Conservation (phyloP, 139 green algal genomes). For the Tetraselmis striata region DNA sequence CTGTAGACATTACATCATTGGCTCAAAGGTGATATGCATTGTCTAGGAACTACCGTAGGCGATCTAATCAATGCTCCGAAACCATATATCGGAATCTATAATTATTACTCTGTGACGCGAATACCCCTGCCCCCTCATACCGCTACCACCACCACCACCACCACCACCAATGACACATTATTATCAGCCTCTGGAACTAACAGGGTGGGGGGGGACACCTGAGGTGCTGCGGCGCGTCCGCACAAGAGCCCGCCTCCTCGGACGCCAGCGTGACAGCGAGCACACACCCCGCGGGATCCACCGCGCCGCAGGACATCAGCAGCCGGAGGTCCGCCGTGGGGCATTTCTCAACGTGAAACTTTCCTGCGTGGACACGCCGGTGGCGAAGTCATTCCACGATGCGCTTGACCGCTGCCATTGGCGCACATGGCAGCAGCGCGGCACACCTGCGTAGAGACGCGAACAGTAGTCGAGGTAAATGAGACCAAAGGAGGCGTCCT, state of each 20-base stretch:
- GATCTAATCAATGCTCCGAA: too few relatives aligned
- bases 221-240: background rate
- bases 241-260: background rate
- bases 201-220: background rate
- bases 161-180: background rate
- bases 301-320: background rate
- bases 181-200: background rate
- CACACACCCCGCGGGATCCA: background rate
- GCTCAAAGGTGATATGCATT: too few relatives aligned
- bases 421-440: too few relatives aligned
- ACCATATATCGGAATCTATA: too few relatives aligned
- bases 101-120: too few relatives aligned
- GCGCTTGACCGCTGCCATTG: too few relatives aligned
- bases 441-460: background rate
- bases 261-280: background rate
- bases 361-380: background rate
- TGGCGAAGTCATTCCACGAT: too few relatives aligned
- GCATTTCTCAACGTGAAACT: background rate
- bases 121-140: too few relatives aligned
- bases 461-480: background rate
- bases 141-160: background rate
- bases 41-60: too few relatives aligned
- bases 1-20: too few relatives aligned
- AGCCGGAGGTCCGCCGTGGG: background rate
- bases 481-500: background rate